Percentiles rank a stretch among this genome's conserved stretches.
These are phyloP conservation scores for Tetrahymena elliotti DNA, from an alignment of 73 alveolate genomes.

Conservation along the genomic window DNA sequence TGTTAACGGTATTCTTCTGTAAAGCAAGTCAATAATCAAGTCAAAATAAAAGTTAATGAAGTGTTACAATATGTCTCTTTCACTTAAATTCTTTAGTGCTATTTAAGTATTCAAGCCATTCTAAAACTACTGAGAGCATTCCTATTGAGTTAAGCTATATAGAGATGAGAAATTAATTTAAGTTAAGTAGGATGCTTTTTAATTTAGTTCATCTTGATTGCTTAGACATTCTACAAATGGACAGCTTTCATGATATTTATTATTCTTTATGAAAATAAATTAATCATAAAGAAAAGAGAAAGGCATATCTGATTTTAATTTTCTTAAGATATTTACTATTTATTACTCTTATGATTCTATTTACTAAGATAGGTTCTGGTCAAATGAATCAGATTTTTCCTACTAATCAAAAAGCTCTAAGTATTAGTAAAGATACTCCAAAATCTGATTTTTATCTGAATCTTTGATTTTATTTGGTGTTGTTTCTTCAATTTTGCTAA, in stretches of 20 bases:
- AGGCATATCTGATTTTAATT: not conserved
- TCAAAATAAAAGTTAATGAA: not conserved
- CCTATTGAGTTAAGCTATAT: not conserved
- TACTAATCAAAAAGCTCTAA: no score
- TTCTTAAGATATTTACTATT: not conserved
- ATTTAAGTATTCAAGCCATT: not conserved
- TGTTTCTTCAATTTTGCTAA: not conserved
- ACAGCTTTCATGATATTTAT: not conserved
- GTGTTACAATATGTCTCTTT: not conserved
- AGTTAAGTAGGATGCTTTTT: not conserved
- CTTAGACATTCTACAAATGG: not conserved
- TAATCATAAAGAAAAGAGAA: not conserved
- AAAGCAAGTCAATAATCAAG: not conserved
- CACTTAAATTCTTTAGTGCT: not conserved
- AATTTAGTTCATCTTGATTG: not conserved
- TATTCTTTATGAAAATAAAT: not conserved
- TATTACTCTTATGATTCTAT: not conserved
- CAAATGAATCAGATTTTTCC: not conserved
- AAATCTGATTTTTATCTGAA: not conserved
- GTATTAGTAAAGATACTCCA: not conserved
- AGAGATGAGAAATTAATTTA: not conserved
- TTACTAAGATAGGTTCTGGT: not conserved
- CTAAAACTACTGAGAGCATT: not conserved
- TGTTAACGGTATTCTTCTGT: not conserved
- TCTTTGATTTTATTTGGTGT: not conserved